Evolutionary conservation across 106 monocot genomes (phyloP).

Genomic region (Xerophyta viscosa): DNA sequence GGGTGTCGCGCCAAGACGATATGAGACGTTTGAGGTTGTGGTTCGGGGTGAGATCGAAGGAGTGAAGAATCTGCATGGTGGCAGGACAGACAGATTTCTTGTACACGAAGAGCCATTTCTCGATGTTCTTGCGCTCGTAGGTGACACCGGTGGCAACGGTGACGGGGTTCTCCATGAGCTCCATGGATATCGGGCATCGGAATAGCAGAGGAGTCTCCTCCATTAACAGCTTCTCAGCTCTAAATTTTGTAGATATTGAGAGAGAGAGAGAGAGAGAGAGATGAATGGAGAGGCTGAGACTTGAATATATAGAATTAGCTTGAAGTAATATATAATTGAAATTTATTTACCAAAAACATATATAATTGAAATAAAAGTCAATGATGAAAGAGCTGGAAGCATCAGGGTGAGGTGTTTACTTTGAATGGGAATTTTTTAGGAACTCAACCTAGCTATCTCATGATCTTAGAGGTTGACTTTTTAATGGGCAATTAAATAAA

Average conservation of each 20-base stretch:
- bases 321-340: too few species aligned
- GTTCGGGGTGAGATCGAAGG: constrained; percentile 64
- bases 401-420: too few species aligned
- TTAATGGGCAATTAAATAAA: too few species aligned
- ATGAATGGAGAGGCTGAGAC: neutral
- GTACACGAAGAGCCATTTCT: constrained; percentile 61
- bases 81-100: constrained; percentile 69
- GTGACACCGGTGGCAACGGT: constrained; percentile 81
- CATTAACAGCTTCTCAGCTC: too few species aligned
- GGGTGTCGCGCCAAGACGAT: constrained; percentile 17
- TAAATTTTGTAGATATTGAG: too few species aligned
- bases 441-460: too few species aligned
- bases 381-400: too few species aligned
- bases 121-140: constrained; percentile 73
- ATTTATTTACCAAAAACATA: too few species aligned
- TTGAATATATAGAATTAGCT: too few species aligned
- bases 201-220: constrained; percentile 33
- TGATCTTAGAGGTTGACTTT: too few species aligned
- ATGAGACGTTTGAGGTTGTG: constrained; percentile 67
- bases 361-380: too few species aligned
- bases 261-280: neutral
- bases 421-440: too few species aligned
- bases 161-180: constrained; percentile 74
- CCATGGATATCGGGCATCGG: constrained; percentile 81
- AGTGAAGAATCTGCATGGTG: constrained; percentile 54